Percentiles rank a stretch among this genome's conserved stretches.
Evolutionary conservation across 202 grass and related monocot genomes (phyloP).

Genomic region (Setaria italica): DNA sequence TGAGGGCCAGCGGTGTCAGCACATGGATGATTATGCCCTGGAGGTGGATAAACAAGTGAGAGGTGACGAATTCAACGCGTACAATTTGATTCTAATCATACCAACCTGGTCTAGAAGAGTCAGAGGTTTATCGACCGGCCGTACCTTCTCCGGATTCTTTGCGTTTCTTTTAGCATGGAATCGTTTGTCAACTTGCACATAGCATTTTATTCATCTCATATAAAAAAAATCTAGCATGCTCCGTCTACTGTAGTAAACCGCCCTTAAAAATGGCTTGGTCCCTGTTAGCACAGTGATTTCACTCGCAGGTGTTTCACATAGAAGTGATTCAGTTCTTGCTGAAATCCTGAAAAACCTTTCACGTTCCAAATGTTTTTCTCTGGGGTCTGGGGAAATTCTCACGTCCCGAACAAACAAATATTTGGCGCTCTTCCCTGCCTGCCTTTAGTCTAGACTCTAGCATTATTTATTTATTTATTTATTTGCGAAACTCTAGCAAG

Average conservation of each 20-base stretch:
- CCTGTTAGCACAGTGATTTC: neutral
- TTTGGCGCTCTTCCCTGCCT: too few species aligned
- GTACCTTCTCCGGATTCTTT: conserved; percentile 26
- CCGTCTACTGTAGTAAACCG: neutral
- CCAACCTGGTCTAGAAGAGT: conserved; percentile 28
- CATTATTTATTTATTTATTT: too few species aligned
- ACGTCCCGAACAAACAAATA: too few species aligned
- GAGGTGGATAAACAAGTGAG: conserved; percentile 38
- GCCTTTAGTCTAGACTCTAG: too few species aligned
- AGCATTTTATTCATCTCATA: neutral
- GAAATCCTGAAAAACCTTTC: neutral
- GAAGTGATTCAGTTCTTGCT: neutral
- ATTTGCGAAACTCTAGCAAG: too few species aligned
- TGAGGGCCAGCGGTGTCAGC: conserved; percentile 54
- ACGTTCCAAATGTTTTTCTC: too few species aligned
- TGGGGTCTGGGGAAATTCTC: too few species aligned
- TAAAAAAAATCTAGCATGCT: neutral
- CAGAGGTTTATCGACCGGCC: conserved; percentile 35
- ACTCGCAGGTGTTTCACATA: neutral
- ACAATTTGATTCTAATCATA: conserved; percentile 28
- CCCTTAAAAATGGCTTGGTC: neutral
- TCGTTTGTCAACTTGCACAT: conserved; percentile 17
- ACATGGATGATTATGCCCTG: conserved; percentile 44
- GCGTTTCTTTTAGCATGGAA: neutral
- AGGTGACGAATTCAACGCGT: conserved; percentile 14